phyloP scores from a whole-genome alignment of 2,329 filamentous ascomycete species.

The Apiospora sp. region DNA sequence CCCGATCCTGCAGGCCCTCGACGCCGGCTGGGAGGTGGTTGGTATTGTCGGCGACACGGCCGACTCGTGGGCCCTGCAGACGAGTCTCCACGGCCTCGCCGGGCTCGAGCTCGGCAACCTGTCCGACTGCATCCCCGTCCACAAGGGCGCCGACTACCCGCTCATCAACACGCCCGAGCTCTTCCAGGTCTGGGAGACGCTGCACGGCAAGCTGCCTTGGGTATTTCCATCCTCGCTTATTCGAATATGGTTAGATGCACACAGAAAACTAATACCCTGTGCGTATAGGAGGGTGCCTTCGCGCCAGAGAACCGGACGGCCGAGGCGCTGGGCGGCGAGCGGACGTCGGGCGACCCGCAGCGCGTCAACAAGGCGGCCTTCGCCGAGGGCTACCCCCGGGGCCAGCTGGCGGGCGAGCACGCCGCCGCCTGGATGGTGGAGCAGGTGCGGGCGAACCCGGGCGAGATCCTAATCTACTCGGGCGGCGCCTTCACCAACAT shows the following conservation, averaged over 20 bases:
- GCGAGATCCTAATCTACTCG: conserved; percentile 56
- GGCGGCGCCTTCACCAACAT: conserved; percentile 58
- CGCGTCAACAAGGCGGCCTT: conserved; percentile 51
- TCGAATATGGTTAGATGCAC: background rate
- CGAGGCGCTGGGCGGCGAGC: conserved; percentile 51
- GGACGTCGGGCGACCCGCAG: conserved; percentile 53
- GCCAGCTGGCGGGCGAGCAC: conserved; percentile 47
- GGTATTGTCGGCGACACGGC: conserved; percentile 49
- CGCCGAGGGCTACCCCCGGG: conserved; percentile 55
- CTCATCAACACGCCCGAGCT: conserved; percentile 53
- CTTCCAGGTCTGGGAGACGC: conserved; percentile 52
- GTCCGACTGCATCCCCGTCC: conserved; percentile 54
- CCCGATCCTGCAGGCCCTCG: conserved; percentile 52
- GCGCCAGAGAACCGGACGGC: conserved; percentile 50
- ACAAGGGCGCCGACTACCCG: conserved; percentile 55
- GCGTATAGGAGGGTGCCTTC: conserved; percentile 49
- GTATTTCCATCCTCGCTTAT: conserved; percentile 47
- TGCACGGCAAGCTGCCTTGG: conserved; percentile 53
- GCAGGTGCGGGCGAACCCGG: conserved; percentile 56
- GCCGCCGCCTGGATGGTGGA: conserved; percentile 57
- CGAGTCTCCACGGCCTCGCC: conserved; percentile 54
- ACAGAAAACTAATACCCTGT: background rate
- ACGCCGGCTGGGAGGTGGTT: conserved; percentile 53
- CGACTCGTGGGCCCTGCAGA: conserved; percentile 55
- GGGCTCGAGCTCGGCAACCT: conserved; percentile 55